phyloP scores from a whole-genome alignment of 169 alveolate species.

The Plasmodium fragile region DNA sequence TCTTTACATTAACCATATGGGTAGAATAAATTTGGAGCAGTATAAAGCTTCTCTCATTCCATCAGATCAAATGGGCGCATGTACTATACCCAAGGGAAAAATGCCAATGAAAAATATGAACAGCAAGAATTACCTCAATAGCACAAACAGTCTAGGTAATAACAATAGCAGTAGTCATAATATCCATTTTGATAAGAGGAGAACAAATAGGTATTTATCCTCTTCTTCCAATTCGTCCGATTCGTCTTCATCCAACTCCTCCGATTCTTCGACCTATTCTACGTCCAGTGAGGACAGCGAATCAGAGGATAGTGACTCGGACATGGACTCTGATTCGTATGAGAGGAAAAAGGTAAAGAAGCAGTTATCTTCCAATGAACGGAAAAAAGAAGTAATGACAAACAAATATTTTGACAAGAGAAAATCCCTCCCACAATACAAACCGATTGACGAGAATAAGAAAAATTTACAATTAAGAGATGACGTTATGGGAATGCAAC shows the following conservation, averaged over 20 bases:
- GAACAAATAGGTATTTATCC: constrained; percentile 54
- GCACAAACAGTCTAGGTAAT: not conserved
- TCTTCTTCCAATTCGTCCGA: constrained; percentile 67
- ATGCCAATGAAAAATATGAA: constrained; percentile 14
- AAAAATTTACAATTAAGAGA: constrained; percentile 83
- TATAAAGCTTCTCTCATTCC: constrained; percentile 65
- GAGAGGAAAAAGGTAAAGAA: constrained; percentile 23
- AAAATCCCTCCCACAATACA: constrained; percentile 85
- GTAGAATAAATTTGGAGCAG: constrained; percentile 85
- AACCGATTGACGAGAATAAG: constrained; percentile 87
- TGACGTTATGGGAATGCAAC: constrained; percentile 90
- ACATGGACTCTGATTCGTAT: constrained; percentile 72
- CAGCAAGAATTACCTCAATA: constrained; percentile 15
- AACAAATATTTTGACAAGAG: constrained; percentile 55
- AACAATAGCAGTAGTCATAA: constrained; percentile 19
- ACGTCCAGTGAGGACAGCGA: constrained; percentile 85
- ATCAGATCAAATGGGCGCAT: constrained; percentile 17
- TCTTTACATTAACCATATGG: constrained; percentile 88
- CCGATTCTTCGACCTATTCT: constrained; percentile 78
- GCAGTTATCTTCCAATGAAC: constrained; percentile 74
- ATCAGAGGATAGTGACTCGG: constrained; percentile 80
- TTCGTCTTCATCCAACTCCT: constrained; percentile 58
- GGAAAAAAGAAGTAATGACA: constrained; percentile 60
- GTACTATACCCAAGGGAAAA: constrained; percentile 26
- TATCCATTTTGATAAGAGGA: constrained; percentile 45